Conservation (phyloP, 2,329 filamentous ascomycete species). For the Dactylellina sp. region DNA sequence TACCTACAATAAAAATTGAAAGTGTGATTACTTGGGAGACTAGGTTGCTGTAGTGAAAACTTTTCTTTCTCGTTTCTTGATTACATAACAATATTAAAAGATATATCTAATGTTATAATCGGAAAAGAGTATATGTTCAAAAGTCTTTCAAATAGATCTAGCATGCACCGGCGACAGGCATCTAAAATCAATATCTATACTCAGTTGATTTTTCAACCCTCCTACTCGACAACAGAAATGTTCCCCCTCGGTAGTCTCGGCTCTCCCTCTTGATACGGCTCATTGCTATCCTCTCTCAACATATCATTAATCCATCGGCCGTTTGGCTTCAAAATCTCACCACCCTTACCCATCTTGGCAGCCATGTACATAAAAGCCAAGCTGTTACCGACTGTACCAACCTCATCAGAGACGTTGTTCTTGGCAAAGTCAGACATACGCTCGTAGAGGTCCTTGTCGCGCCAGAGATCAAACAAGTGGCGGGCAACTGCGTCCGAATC, state of each 20-base stretch:
- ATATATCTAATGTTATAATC: too few species aligned
- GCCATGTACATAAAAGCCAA: conserved; percentile 83
- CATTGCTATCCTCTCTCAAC: conserved; percentile 74
- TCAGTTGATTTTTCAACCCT: not conserved
- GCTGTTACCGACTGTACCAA: conserved; percentile 82
- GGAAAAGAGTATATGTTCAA: too few species aligned
- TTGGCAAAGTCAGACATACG: conserved; percentile 75
- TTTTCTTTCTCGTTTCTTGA: not conserved
- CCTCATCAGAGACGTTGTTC: conserved; percentile 80
- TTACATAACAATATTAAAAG: not conserved
- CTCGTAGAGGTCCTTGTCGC: conserved; percentile 73
- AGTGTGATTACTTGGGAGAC: too few species aligned
- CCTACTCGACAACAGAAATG: conserved; percentile 50
- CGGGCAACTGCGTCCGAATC: conserved; percentile 77
- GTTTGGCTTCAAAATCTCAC: conserved; percentile 70
- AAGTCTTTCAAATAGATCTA: too few species aligned
- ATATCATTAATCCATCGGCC: conserved; percentile 79
- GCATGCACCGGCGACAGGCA: too few species aligned
- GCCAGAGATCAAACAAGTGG: conserved; percentile 75
- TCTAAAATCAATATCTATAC: not conserved
- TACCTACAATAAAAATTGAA: too few species aligned
- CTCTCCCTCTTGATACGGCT: conserved; percentile 72
- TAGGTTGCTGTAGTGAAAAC: not conserved
- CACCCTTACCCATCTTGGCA: conserved; percentile 72
- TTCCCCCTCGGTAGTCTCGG: conserved; percentile 69